Evolutionary conservation across 306 rosid species (phyloP).

Genomic region (Astragalus membranaceus): DNA sequence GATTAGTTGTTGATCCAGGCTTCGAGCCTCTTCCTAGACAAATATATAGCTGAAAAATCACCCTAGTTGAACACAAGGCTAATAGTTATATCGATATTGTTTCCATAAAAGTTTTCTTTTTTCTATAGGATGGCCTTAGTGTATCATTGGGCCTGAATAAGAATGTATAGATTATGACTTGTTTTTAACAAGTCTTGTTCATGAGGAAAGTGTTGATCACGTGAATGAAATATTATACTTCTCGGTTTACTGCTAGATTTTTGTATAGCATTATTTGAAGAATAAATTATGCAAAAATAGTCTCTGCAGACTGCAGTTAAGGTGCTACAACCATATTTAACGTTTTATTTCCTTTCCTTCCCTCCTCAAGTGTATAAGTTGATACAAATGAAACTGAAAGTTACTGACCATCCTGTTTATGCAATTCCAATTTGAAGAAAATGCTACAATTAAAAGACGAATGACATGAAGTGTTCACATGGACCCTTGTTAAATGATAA

Average conservation of each 20-base stretch:
- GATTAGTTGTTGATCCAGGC: conserved; percentile 2
- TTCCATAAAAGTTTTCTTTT: not conserved
- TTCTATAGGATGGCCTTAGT: not conserved
- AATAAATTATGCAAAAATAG: not conserved
- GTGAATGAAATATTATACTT: not conserved
- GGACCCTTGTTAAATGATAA: conserved; percentile 6
- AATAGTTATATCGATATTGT: not conserved
- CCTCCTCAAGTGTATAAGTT: no score
- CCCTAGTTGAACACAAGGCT: conserved; percentile 1
- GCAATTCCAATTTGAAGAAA: conserved; percentile 1
- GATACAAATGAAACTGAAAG: not conserved
- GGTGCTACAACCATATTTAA: no score
- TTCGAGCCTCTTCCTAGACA: no score
- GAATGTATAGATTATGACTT: conserved; percentile 19
- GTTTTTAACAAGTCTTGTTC: not conserved
- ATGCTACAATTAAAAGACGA: not conserved
- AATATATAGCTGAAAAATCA: no score
- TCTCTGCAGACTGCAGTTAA: not conserved
- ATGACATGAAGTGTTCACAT: not conserved
- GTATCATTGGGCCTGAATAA: conserved; percentile 1
- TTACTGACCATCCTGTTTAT: not conserved
- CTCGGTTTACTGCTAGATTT: not conserved
- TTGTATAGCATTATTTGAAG: not conserved
- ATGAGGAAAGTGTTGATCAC: not conserved
- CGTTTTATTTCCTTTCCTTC: no score